Evolutionary conservation across 192 early-diverging fungal genomes (phyloP).

Genomic region (Entomortierella lignicola): DNA sequence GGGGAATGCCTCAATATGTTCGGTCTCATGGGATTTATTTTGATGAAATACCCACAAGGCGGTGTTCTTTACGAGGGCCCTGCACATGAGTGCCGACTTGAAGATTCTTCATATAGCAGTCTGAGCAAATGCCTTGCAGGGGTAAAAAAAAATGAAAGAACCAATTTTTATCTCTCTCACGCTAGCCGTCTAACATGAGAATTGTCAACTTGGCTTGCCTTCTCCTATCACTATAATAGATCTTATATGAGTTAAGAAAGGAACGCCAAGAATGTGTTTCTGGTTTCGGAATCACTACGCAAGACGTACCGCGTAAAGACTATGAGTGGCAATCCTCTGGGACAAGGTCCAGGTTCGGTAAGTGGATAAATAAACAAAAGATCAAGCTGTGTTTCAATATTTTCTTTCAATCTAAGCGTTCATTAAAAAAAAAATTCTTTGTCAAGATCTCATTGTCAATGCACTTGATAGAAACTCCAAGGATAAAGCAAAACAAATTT

Average conservation of each 20-base stretch:
- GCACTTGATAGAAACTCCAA: conserved; percentile 6
- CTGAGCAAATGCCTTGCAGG: conserved; percentile 4
- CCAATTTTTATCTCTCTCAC: background rate
- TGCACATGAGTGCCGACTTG: conserved; percentile 1
- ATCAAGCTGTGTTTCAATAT: no score
- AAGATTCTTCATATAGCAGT: background rate
- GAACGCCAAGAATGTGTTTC: background rate
- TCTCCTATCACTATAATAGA: background rate
- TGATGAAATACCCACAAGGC: conserved; percentile 9
- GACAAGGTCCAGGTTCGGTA: background rate
- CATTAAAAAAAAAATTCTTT: background rate
- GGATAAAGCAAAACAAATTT: background rate
- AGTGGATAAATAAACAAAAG: no score
- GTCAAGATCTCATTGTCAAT: conserved; percentile 13
- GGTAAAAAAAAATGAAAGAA: conserved; percentile 5
- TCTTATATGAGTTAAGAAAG: background rate
- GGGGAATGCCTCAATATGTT: conserved; percentile 6
- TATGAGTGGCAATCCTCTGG: background rate
- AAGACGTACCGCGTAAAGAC: background rate
- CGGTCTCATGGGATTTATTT: conserved; percentile 25
- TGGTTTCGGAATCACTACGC: background rate
- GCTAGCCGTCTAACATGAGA: no score
- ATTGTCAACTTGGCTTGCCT: no score
- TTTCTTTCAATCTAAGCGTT: no score
- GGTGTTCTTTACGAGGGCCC: conserved; percentile 23